Evolutionary conservation across 2,329 filamentous ascomycete species (phyloP), one percentile per base, ranked within the genome.

Genomic region (Sporothrix schenckii): DNA sequence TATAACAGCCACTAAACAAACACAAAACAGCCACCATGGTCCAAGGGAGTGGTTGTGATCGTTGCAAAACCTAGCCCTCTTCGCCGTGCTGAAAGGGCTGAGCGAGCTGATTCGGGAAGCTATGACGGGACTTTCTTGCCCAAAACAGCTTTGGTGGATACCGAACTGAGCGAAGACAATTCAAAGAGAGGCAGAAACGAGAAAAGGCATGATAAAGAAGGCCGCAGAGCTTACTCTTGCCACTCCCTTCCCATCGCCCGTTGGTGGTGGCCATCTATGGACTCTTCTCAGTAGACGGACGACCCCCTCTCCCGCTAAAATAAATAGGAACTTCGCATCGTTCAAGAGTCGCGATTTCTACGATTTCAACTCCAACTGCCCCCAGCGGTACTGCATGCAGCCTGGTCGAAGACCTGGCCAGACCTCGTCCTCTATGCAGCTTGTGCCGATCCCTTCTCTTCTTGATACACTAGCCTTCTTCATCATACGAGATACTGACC

Each of bases 391-490:
- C 58, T 63, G 58, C 39, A 27, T 47, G 21, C 39, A 39, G 58
- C 21, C 41, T 27, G 39, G 58, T 63, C 39, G 24, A 16, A 19
- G 58, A 27, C 58, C 58, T 27, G 58, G 58, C 58, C 58, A 63
- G 58, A 63, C 58, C 41, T 47, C 39, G 34, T 24, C 56, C 39
- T 44, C 39, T 44, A 10, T 41, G 9, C 34, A 60, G 56, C 56
- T 60, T 9, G 56, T 41, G 56, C 56, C 56, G 39, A 63, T 63
- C 39, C 56, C 58, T 63, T 47, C 58, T 63, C 9, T 44, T 34
- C 61, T 65, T 13, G 60, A 65, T 30, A 13, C 34, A 34, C 58
- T 61, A 61, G 58, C n/a, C 39, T 24, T 44, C n/a, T 44, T 6
- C 11, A 13, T 19, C 5, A 16, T 16, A 16, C 41, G 41, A 44